Evolutionary conservation across 176 grass and related monocot genomes (phyloP).

Genomic region (Hordeum vulgare): DNA sequence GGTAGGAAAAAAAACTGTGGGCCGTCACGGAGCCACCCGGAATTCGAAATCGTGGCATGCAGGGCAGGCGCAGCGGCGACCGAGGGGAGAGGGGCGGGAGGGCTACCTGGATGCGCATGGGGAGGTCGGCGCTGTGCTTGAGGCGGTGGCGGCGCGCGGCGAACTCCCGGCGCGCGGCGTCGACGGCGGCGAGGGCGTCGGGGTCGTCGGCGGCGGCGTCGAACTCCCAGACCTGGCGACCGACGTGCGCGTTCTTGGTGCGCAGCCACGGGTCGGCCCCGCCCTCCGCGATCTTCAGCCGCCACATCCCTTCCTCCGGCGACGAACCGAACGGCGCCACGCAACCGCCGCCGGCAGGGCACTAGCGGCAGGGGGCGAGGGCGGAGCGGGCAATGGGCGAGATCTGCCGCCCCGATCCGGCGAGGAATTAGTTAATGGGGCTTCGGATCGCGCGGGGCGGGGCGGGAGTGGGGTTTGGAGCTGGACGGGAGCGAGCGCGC

Average conservation of each 20-base stretch:
- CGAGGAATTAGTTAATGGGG: neutral
- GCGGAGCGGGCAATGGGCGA: neutral
- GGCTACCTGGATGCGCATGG: slow-evolving; percentile 68
- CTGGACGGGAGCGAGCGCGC: neutral
- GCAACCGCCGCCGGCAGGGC: neutral
- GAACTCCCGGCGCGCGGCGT: slow-evolving; percentile 35
- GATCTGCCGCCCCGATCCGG: neutral
- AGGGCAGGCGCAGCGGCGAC: neutral
- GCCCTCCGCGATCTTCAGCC: slow-evolving; percentile 34
- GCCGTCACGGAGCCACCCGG: neutral
- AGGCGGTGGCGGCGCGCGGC: neutral
- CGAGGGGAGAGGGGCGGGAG: neutral
- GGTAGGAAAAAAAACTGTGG: too few species aligned
- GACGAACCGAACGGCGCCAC: neutral
- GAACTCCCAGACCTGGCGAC: slow-evolving; percentile 54
- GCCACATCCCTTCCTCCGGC: slow-evolving; percentile 25
- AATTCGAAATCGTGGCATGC: neutral
- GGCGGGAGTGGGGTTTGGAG: neutral
- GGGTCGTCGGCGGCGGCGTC: slow-evolving; percentile 28
- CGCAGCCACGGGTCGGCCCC: slow-evolving; percentile 41
- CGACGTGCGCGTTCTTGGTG: slow-evolving; percentile 40
- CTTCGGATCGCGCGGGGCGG: neutral
- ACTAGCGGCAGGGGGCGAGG: neutral
- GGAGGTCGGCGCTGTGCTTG: slow-evolving; percentile 69
- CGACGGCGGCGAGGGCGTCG: slow-evolving; percentile 34